phyloP scores from a whole-genome alignment of 129 eudicot species.

The Flaveria ramosissima region DNA sequence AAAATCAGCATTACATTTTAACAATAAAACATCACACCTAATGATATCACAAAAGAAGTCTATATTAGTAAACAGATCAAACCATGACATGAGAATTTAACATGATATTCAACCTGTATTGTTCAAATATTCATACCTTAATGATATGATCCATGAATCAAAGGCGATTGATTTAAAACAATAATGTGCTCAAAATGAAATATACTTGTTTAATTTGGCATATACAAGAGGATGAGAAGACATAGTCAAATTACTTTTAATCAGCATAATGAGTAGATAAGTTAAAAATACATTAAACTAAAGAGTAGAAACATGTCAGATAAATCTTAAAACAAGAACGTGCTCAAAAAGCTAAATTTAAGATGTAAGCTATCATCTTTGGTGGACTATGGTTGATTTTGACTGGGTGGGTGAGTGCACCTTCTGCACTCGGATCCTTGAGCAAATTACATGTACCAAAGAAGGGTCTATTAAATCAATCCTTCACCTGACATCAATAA shows the following conservation, averaged over 20 bases:
- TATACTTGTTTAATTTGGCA: too few species aligned
- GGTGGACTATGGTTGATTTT: constrained; percentile 3
- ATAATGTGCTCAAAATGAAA: too few species aligned
- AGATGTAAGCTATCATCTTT: background rate
- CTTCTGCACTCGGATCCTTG: constrained; percentile 1
- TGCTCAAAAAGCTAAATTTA: constrained; percentile 17
- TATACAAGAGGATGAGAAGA: too few species aligned
- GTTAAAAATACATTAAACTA: background rate
- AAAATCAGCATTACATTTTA: too few species aligned
- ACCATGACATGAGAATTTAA: too few species aligned
- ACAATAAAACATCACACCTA: too few species aligned
- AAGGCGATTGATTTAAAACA: too few species aligned
- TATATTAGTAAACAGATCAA: too few species aligned
- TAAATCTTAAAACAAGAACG: constrained; percentile 22
- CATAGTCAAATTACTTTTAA: background rate
- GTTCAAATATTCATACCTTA: too few species aligned
- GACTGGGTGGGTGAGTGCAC: background rate
- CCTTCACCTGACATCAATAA: constrained; percentile 63
- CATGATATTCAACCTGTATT: too few species aligned
- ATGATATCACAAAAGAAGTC: too few species aligned
- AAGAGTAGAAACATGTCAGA: background rate
- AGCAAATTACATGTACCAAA: constrained; percentile 11
- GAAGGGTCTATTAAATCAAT: constrained; percentile 38
- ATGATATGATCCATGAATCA: too few species aligned
- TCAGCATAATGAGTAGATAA: background rate